phyloP scores from a whole-genome alignment of 768 basidiomycete genomes.

The Lentinula raphanica region DNA sequence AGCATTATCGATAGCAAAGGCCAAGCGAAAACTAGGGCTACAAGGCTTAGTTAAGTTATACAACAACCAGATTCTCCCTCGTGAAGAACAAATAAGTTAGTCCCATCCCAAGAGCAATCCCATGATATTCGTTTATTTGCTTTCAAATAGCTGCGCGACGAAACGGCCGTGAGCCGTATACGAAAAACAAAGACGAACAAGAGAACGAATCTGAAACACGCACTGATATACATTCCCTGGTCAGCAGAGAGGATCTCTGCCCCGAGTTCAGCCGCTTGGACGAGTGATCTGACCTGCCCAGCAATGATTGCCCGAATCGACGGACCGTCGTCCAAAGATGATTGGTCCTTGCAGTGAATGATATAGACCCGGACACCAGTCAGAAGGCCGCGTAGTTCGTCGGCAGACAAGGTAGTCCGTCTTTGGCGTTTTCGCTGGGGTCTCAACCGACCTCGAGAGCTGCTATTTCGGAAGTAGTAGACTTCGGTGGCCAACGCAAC shows the following conservation, averaged over 20 bases:
- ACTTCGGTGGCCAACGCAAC: slow-evolving; percentile 64
- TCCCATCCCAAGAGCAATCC: neutral
- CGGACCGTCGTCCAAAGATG: slow-evolving; percentile 38
- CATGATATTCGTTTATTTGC: slow-evolving; percentile 15
- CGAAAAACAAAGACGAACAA: neutral
- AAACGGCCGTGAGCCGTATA: slow-evolving; percentile 1
- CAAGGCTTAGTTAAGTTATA: slow-evolving; percentile 33
- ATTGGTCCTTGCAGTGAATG: slow-evolving; percentile 82
- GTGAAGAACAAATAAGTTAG: slow-evolving; percentile 5
- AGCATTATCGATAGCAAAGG: neutral
- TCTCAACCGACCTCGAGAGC: slow-evolving; percentile 28
- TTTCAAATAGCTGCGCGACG: slow-evolving; percentile 20
- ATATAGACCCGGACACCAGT: slow-evolving; percentile 66
- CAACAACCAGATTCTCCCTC: slow-evolving; percentile 18
- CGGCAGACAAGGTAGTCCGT: slow-evolving; percentile 29
- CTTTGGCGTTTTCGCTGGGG: slow-evolving; percentile 33
- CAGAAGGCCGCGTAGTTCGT: slow-evolving; percentile 48
- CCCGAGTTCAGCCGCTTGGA: slow-evolving; percentile 60
- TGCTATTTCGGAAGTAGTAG: slow-evolving; percentile 21
- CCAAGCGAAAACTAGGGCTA: slow-evolving; percentile 26
- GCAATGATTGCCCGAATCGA: slow-evolving; percentile 66
- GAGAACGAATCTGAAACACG: slow-evolving; percentile 22
- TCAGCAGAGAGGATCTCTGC: slow-evolving; percentile 64
- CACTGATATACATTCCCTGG: slow-evolving; percentile 81
- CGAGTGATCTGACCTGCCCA: slow-evolving; percentile 62